Percentiles rank a stretch among this genome's conserved stretches.
phyloP scores from a whole-genome alignment of 2,329 filamentous ascomycete genomes.

The Nannizziopsis arthrosporioides region DNA sequence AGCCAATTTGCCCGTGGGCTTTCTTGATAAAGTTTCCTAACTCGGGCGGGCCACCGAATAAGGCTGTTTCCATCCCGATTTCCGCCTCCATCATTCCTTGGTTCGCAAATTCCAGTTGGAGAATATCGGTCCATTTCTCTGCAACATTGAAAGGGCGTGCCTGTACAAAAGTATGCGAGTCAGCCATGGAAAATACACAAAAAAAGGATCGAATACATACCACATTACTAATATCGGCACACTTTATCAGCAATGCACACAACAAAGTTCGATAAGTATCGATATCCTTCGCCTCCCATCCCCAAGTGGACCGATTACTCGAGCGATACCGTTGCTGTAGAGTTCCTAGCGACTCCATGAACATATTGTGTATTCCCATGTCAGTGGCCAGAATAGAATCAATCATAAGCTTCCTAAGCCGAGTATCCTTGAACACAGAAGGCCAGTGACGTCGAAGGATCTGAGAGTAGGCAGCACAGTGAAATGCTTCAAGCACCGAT shows the following conservation, averaged over 20 bases:
- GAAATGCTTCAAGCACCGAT: slow-evolving; percentile 92
- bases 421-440: slow-evolving; percentile 60
- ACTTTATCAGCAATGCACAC: slow-evolving; percentile 93
- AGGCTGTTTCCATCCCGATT: slow-evolving; percentile 72
- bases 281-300: slow-evolving; percentile 64
- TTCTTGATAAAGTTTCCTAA: slow-evolving; percentile 73
- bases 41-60: slow-evolving; percentile 67
- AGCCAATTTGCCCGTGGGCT: slow-evolving; percentile 78
- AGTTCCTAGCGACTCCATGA: slow-evolving; percentile 78
- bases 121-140: slow-evolving; percentile 76
- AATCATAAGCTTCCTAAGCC: slow-evolving; percentile 83
- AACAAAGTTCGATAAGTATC: slow-evolving; percentile 67
- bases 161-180: slow-evolving; percentile 23
- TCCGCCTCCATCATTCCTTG: slow-evolving; percentile 87
- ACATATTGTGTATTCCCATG: slow-evolving; percentile 94
- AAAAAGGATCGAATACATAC: slow-evolving; percentile 43
- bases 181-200: slow-evolving; percentile 19
- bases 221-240: slow-evolving; percentile 97
- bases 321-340: slow-evolving; percentile 66
- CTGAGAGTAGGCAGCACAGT: slow-evolving; percentile 93
- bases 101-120: slow-evolving; percentile 91
- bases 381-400: slow-evolving; percentile 96
- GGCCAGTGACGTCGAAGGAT: slow-evolving; percentile 92
- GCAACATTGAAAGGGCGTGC: slow-evolving; percentile 74
- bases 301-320: slow-evolving; percentile 51